Evolutionary conservation across 139 green algal species (phyloP), one percentile per base, ranked within the genome.

Genomic region (Micractinium sp.): DNA sequence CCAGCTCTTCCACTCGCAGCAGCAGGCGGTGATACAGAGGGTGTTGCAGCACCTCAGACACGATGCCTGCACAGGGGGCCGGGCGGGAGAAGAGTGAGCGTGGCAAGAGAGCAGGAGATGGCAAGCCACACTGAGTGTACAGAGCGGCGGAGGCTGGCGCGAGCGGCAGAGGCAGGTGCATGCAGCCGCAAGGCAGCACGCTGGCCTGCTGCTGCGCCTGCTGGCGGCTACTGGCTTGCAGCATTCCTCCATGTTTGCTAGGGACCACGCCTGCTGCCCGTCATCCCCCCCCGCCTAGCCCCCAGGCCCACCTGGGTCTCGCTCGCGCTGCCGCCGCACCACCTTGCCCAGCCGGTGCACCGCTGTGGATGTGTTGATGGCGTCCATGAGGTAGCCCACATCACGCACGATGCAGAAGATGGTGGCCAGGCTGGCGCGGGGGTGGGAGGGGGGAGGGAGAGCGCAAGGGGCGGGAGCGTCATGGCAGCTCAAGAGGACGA

Each of bases 281-380:
- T 14, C 60, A 14, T 67, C 15, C 63, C 12, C 22, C 63, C 22
- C 2, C 63, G 18, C 1, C 14, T 33, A 27, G 33, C 36, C 7
- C 47, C 0, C 31, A 18, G 29, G 35, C 20, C 9, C 63, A 87
- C 83, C 83, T 69, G 83, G 38, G 23, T 87, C 67, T 9, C 33
- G 23, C 47, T 81, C 67, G 39, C 53, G 66, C 38, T 31, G 67
- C 63, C 71, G 84, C 29, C 81, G 71, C 25, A 93, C 87, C n/a
- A 97, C 85, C 87, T 96, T 97, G 47, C 94, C 95, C 73, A 95
- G 81, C 13, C 93, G 90, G 22, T 96, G 92, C 53, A 98, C 91
- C 1, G 96, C 93, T 18, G 92, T 95, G 79, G 90, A 93, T 78
- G 95, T 88, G 90, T 97, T 98, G 91, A 97, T 95, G 66, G 90